Evolutionary conservation across 306 rosid genomes (phyloP).

Genomic region (Cucumis melo): DNA sequence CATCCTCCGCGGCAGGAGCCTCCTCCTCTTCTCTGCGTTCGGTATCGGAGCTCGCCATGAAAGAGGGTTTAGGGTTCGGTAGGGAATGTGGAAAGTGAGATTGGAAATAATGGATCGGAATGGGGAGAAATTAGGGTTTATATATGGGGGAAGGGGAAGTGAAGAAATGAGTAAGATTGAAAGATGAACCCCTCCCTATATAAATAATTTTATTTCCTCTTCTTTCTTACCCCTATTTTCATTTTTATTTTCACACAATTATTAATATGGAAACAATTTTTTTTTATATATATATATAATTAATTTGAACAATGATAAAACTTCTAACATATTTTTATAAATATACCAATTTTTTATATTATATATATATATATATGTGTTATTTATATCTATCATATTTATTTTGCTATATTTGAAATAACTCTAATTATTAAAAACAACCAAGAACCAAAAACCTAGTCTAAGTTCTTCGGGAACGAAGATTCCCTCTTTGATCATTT

Average conservation of each 20-base stretch:
- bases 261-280: no score
- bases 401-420: no score
- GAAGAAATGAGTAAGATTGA: background rate
- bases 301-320: no score
- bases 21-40: constrained; percentile 89
- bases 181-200: background rate
- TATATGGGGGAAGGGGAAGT: background rate
- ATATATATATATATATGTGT: no score
- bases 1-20: constrained; percentile 71
- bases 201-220: background rate
- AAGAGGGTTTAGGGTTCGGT: background rate
- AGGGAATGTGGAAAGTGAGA: background rate
- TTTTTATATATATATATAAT: no score
- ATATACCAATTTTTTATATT: no score
- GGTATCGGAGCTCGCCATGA: constrained; percentile 64
- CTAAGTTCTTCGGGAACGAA: no score
- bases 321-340: no score
- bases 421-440: no score
- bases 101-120: background rate
- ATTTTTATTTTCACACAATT: background rate
- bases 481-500: no score
- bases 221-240: background rate
- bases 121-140: background rate
- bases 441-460: no score
- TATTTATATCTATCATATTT: no score